A percentile compares a stretch with the other conserved stretches of the same genome.
Evolutionary conservation across 495 filamentous ascomycete genomes (phyloP).

Genomic region (Penicillium silybi): DNA sequence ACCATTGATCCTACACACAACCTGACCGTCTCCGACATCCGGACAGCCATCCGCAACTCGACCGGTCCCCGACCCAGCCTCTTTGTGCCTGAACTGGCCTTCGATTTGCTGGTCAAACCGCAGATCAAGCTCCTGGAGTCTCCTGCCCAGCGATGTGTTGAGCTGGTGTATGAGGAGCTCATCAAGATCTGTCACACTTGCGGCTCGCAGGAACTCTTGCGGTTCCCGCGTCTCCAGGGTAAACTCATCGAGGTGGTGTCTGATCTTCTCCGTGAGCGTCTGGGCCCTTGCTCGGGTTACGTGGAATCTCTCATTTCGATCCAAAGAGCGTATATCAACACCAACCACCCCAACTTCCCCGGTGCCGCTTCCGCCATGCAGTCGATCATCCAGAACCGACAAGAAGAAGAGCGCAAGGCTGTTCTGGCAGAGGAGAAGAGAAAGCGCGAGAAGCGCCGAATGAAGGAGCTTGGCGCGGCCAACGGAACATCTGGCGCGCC

Average conservation of each 20-base stretch:
- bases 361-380: conserved; percentile 98
- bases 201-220: conserved; percentile 85
- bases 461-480: conserved; percentile 70
- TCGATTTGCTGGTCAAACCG: conserved; percentile 95
- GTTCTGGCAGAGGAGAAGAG: conserved; percentile 75
- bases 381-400: conserved; percentile 86
- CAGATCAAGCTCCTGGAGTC: conserved; percentile 96
- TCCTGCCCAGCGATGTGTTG: conserved; percentile 95
- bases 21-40: conserved; percentile 92
- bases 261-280: conserved; percentile 85
- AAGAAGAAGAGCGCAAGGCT: conserved; percentile 84
- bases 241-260: conserved; percentile 99
- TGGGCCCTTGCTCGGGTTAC: conserved; percentile 84
- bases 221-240: conserved; percentile 90
- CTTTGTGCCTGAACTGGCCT: conserved; percentile 95
- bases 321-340: conserved; percentile 98
- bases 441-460: conserved; percentile 73
- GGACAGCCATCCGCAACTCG: conserved; percentile 97
- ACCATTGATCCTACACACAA: conserved; percentile 94
- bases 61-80: conserved; percentile 93
- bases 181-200: conserved; percentile 99
- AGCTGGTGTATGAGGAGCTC: conserved; percentile 96
- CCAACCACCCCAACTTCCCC: conserved; percentile 98
- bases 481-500: conserved; percentile 70
- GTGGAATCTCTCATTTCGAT: conserved; percentile 97